Evolutionary conservation across 2,329 filamentous ascomycete genomes (phyloP).

Genomic region (Aureobasidium musti): DNA sequence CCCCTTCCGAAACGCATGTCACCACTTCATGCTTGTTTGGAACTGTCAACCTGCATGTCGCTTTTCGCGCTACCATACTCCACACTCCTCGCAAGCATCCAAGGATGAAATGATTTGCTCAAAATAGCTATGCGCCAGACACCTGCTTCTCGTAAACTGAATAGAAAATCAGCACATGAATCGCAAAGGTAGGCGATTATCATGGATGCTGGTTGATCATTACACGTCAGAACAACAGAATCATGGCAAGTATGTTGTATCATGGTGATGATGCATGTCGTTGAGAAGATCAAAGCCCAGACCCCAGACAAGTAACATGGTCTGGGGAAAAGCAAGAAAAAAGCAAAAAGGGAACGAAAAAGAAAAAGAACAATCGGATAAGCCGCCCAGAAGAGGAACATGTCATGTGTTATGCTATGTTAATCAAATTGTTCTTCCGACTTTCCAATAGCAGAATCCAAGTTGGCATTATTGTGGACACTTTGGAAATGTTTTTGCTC

Average conservation of each 20-base stretch:
- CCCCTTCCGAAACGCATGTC: background rate
- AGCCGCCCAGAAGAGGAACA: background rate
- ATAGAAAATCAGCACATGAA: too few species aligned
- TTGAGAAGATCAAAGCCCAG: background rate
- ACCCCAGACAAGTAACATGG: background rate
- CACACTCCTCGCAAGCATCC: background rate
- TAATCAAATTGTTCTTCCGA: background rate
- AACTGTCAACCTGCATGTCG: background rate
- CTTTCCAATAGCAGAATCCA: background rate
- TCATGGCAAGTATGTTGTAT: background rate
- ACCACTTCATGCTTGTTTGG: background rate
- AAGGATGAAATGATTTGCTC: background rate
- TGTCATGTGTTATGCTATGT: background rate
- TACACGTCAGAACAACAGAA: background rate
- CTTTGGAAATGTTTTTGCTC: background rate
- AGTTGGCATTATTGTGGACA: background rate
- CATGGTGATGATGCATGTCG: conserved; percentile 9
- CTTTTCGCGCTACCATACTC: background rate
- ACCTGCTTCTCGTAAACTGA: too few species aligned
- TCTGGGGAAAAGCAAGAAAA: background rate
- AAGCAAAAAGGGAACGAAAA: background rate
- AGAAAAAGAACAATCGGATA: background rate
- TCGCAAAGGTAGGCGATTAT: background rate
- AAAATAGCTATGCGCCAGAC: background rate
- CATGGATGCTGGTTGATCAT: background rate